Percentiles rank a stretch among this genome's conserved stretches.
phyloP scores from a whole-genome alignment of 1,284 basidiomycete genomes.

The Spongispora temasekensis region DNA sequence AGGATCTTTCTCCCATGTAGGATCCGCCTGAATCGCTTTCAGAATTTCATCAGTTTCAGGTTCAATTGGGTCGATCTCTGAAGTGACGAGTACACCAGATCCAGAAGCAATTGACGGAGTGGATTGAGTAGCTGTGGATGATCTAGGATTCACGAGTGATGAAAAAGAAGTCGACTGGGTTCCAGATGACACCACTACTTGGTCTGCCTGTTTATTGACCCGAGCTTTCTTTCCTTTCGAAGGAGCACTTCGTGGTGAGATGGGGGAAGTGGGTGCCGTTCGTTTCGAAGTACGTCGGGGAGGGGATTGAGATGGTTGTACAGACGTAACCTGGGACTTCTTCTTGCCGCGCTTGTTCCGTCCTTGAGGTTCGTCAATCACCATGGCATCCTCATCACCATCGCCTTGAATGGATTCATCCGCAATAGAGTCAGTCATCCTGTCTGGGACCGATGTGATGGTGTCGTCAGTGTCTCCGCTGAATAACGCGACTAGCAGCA shows the following conservation, averaged over 20 bases:
- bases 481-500: background rate
- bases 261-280: background rate
- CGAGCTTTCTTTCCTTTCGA: background rate
- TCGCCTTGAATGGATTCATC: background rate
- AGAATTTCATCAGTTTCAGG: too few species aligned
- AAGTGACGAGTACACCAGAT: background rate
- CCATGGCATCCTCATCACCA: background rate
- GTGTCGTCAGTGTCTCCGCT: background rate
- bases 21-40: background rate
- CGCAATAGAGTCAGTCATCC: background rate
- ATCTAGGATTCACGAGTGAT: background rate
- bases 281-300: background rate
- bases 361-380: background rate
- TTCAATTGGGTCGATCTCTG: background rate
- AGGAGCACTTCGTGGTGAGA: background rate
- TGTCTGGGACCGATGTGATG: background rate
- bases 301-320: background rate
- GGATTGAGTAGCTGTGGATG: background rate
- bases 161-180: background rate
- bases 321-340: background rate
- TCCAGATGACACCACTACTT: background rate
- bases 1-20: background rate
- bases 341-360: background rate
- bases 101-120: background rate
- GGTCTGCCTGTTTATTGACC: background rate